A percentile compares a stretch with the other conserved stretches of the same genome.
These are phyloP conservation scores for Pyrenophora tritici-repentis DNA, from an alignment of 2,329 filamentous ascomycete species.

Conservation along the genomic window DNA sequence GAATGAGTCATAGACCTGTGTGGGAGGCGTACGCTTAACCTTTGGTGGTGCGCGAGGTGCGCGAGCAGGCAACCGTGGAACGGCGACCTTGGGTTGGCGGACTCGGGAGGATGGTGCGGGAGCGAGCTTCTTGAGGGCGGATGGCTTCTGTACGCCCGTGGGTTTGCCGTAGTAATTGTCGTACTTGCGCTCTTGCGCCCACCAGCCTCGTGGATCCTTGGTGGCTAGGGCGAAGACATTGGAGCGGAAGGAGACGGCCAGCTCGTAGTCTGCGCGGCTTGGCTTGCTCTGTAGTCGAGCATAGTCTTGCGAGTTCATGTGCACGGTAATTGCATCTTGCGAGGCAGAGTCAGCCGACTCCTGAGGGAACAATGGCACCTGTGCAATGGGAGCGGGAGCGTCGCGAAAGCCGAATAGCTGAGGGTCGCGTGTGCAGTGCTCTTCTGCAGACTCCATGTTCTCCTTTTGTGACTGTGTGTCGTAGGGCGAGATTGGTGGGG, in stretches of 20 bases:
- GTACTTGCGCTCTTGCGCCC: slow-evolving; percentile 55
- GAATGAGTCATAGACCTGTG: slow-evolving; percentile 41
- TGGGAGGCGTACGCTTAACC: slow-evolving; percentile 43
- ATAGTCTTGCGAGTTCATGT: slow-evolving; percentile 43
- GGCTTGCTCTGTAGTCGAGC: slow-evolving; percentile 39
- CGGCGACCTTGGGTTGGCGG: slow-evolving; percentile 41
- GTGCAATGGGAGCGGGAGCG: slow-evolving; percentile 33
- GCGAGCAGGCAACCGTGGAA: slow-evolving; percentile 40
- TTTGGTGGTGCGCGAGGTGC: slow-evolving; percentile 42
- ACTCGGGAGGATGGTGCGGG: slow-evolving; percentile 42
- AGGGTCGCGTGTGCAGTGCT: slow-evolving; percentile 41
- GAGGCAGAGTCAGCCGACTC: slow-evolving; percentile 32
- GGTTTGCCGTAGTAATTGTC: slow-evolving; percentile 54
- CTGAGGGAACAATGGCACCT: slow-evolving; percentile 45
- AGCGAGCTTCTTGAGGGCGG: slow-evolving; percentile 44
- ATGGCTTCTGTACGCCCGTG: slow-evolving; percentile 48
- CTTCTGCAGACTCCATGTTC: slow-evolving; percentile 38
- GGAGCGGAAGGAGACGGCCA: slow-evolving; percentile 40
- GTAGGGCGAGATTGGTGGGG: slow-evolving; percentile 49
- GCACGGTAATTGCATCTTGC: slow-evolving; percentile 37
- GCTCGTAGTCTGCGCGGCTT: slow-evolving; percentile 45
- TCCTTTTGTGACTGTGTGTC: slow-evolving; percentile 45
- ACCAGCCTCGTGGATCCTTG: slow-evolving; percentile 51
- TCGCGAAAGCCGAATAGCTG: slow-evolving; percentile 42
- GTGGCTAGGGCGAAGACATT: slow-evolving; percentile 38